Base-by-base conservation (phyloP, 1,284 basidiomycete genomes). In the Cutaneotrichosporon dermatis region DNA sequence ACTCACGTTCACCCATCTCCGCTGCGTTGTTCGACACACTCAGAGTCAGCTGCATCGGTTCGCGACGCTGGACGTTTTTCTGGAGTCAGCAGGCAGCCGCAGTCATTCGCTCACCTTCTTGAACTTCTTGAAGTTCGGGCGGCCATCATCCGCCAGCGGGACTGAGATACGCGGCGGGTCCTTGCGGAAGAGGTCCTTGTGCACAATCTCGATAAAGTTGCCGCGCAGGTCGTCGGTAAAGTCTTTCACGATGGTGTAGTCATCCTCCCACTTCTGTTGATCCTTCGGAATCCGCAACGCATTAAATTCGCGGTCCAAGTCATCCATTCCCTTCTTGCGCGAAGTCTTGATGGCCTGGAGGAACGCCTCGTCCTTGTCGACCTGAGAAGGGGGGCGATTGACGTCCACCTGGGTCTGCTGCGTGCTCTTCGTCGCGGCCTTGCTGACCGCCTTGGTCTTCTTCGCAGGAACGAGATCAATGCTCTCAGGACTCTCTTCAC, bases 101-200 rank as follows among this genome's bases (percentile, higher is more conserved):
- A n/a, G 48, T 12, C 15, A 7, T 4, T 16, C 70, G 80, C 48
- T 35, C n/a, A 86, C 89, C 84, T 86, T 87, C 67, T 86, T 90
- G 72, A 93, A 93, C 77, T 89, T 92, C 75, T 93, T 93, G 76
- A 87, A 92, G 72, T 93, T 87, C 2, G 85, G 84, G 60, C 80
- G 80, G 0, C 84, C 85, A 56, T 82, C 87, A 15, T 82, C 78
- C 4, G 79, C 62, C 33, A 63, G 62, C 68, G 66, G 36, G 66
- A 51, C 51, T n/a, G 46, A 57, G 34, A 58, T 46, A 48, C 58
- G 65, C 40, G 57, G 56, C 11, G 43, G 51, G 69, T 91, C 88
- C 58, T 75, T 76, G 44, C 77, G 61, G 51, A 74, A 75, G 62
- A 79, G 61, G 63, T 78, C 71, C 56, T 68, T 71, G 43, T 65